Evolutionary conservation across 768 basidiomycete species (phyloP).

Genomic region (Auricularia sp.): DNA sequence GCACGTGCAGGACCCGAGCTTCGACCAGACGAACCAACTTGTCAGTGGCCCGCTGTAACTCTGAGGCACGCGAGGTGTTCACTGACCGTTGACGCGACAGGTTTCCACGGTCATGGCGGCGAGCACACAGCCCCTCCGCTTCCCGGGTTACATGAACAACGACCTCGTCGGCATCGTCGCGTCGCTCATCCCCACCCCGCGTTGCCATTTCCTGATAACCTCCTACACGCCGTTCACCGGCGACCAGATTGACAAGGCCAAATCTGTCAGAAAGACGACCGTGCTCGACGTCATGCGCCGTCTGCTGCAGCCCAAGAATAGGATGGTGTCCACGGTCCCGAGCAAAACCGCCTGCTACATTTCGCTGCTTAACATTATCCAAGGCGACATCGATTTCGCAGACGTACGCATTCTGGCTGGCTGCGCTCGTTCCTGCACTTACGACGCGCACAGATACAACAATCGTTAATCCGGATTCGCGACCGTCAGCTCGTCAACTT

Average conservation of each 20-base stretch:
- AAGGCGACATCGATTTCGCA: slow-evolving; percentile 95
- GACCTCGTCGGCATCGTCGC: slow-evolving; percentile 96
- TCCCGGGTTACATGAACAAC: slow-evolving; percentile 99
- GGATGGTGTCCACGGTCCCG: slow-evolving; percentile 92
- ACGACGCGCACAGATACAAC: slow-evolving; percentile 62
- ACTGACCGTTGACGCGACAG: slow-evolving; percentile 29
- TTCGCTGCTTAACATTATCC: slow-evolving; percentile 95
- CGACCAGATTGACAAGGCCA: slow-evolving; percentile 96
- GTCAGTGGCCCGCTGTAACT: slow-evolving; percentile 32
- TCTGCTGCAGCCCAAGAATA: slow-evolving; percentile 93
- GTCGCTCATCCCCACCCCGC: slow-evolving; percentile 90
- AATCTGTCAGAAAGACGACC: slow-evolving; percentile 90
- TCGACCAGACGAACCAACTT: slow-evolving; percentile 88
- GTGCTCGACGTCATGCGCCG: slow-evolving; percentile 98
- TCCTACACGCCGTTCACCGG: slow-evolving; percentile 98
- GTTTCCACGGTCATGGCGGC: slow-evolving; percentile 97
- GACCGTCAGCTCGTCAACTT: slow-evolving; percentile 95
- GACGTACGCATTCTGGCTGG: slow-evolving; percentile 46
- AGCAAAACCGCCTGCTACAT: slow-evolving; percentile 93
- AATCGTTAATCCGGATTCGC: slow-evolving; percentile 91
- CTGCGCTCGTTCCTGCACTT: slow-evolving; percentile 2
- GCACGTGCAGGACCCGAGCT: slow-evolving; percentile 77
- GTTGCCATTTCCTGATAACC: slow-evolving; percentile 98
- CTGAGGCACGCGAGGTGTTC: background rate
- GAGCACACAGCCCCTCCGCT: slow-evolving; percentile 91